Evolutionary conservation across 164 flowering plant species (phyloP).

Genomic region (Chimonanthus praecox): DNA sequence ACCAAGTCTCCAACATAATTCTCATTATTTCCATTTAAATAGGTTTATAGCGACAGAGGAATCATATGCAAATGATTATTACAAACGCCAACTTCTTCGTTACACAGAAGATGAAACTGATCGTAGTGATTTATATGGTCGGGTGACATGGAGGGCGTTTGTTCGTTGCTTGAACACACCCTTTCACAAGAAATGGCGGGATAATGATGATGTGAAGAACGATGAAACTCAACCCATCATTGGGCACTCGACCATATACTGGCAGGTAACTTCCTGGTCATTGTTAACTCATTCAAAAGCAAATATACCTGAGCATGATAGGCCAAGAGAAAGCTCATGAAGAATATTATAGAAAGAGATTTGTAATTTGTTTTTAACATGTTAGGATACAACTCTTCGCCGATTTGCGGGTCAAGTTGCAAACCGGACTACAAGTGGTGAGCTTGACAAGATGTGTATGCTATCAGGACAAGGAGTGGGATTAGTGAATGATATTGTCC

Average conservation of each 20-base stretch:
- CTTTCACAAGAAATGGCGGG: constrained; percentile 20
- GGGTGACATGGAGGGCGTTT: constrained; percentile 22
- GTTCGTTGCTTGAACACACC: constrained; percentile 30
- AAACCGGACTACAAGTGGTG: constrained; percentile 16
- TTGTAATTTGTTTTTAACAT: no score
- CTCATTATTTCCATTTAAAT: neutral
- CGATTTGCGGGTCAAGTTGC: constrained; percentile 20
- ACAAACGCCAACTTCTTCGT: constrained; percentile 25
- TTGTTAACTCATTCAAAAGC: neutral
- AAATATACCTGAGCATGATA: no score
- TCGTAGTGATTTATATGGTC: constrained; percentile 20
- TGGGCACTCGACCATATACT: constrained; percentile 15
- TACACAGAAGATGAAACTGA: constrained; percentile 28
- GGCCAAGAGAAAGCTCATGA: no score
- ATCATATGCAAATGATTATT: constrained; percentile 28
- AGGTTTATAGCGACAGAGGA: constrained; percentile 28
- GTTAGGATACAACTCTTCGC: constrained; percentile 13
- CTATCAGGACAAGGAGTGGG: constrained; percentile 30
- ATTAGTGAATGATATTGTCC: constrained; percentile 21
- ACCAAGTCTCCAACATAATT: neutral
- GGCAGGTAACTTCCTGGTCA: neutral
- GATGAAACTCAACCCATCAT: constrained; percentile 20
- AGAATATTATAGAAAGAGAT: no score
- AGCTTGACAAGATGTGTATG: constrained; percentile 17
- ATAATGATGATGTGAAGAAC: constrained; percentile 15